phyloP scores from a whole-genome alignment of 1,284 basidiomycete species.

The Austroboletus niveus region DNA sequence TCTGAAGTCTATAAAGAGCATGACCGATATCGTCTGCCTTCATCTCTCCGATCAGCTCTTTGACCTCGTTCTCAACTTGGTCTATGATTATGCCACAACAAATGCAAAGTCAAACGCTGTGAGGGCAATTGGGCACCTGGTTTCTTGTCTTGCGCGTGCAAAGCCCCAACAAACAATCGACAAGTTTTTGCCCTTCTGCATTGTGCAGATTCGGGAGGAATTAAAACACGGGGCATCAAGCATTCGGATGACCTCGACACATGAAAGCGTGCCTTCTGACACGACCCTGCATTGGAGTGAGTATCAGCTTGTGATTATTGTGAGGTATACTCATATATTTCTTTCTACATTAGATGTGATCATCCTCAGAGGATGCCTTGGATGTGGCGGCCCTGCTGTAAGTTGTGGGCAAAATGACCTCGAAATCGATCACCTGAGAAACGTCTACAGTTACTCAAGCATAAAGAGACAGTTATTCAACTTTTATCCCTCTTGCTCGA shows the following conservation, averaged over 20 bases:
- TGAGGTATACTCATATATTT: constrained; percentile 3
- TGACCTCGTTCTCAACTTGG: constrained; percentile 81
- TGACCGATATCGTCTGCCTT: constrained; percentile 83
- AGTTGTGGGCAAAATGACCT: constrained; percentile 22
- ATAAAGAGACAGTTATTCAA: constrained; percentile 68
- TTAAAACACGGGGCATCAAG: constrained; percentile 92
- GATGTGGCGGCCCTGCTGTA: constrained; percentile 66
- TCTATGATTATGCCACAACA: constrained; percentile 85
- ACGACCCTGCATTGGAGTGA: constrained; percentile 93
- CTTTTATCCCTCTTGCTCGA: constrained; percentile 73
- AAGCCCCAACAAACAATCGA: constrained; percentile 76
- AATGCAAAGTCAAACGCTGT: constrained; percentile 89
- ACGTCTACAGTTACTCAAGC: constrained; percentile 58
- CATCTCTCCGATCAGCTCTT: constrained; percentile 89
- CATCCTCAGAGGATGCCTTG: constrained; percentile 77
- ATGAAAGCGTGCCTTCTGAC: constrained; percentile 82
- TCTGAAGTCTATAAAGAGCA: constrained; percentile 79
- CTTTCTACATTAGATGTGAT: constrained; percentile 55
- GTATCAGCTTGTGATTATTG: constrained; percentile 30
- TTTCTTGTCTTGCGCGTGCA: constrained; percentile 83
- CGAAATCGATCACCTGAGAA: constrained; percentile 2
- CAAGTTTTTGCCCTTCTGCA: constrained; percentile 81
- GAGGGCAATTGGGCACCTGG: constrained; percentile 85
- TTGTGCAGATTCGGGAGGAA: constrained; percentile 81
- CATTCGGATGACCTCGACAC: constrained; percentile 83